Conservation (phyloP, 495 filamentous ascomycete species). For the Daldinia caldariorum region DNA sequence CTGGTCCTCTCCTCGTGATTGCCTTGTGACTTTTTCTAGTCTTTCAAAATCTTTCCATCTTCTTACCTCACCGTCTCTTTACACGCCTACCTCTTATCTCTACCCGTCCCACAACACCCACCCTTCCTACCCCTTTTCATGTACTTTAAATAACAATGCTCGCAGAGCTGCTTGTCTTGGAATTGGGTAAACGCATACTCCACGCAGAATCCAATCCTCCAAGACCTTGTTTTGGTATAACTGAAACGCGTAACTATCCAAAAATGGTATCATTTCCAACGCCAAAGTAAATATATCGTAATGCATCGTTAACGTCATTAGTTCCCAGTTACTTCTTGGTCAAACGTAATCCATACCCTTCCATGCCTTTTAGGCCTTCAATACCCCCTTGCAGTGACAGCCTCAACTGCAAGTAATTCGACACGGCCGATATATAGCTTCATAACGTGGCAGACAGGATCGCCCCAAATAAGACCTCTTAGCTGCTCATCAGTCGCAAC, state of each 20-base stretch:
- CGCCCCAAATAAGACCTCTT: slow-evolving; percentile 75
- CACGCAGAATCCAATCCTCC: neutral
- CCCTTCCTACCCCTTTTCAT: no score
- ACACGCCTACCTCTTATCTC: neutral
- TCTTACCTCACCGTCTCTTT: neutral
- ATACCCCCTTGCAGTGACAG: slow-evolving; percentile 64
- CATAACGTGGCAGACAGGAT: slow-evolving; percentile 83
- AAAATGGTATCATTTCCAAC: slow-evolving; percentile 40
- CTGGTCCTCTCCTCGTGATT: neutral
- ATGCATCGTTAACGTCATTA: slow-evolving; percentile 22
- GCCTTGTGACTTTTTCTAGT: no score
- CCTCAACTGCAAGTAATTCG: slow-evolving; percentile 71
- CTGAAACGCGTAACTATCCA: neutral
- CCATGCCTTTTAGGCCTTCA: slow-evolving; percentile 15
- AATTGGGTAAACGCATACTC: neutral
- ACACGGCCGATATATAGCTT: slow-evolving; percentile 74
- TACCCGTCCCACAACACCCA: neutral
- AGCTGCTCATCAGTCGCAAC: slow-evolving; percentile 71
- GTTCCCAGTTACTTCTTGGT: slow-evolving; percentile 4
- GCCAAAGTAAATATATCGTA: slow-evolving; percentile 25
- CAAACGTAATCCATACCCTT: neutral
- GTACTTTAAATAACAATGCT: neutral
- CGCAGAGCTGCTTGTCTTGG: slow-evolving; percentile 1
- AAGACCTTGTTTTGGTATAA: slow-evolving; percentile 6
- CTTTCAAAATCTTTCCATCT: neutral